Percentiles rank a stretch among this genome's conserved stretches.
These are phyloP conservation scores for Atkinsonella hypoxylon DNA, from an alignment of 2,329 filamentous ascomycete genomes.

Conservation along the genomic window DNA sequence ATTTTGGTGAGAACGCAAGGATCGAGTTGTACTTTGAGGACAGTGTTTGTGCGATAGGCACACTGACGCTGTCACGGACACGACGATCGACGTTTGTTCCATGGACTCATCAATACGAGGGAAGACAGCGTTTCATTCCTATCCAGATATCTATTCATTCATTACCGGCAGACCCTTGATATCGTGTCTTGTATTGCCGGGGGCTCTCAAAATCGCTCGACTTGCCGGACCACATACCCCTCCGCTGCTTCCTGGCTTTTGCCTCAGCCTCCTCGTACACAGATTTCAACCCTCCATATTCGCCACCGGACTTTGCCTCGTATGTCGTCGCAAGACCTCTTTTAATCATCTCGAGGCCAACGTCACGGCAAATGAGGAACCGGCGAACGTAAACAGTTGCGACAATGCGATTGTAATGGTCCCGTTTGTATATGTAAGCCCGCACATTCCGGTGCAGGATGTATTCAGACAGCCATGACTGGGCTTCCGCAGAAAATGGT, in stretches of 20 bases:
- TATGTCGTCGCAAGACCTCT: slow-evolving; percentile 80
- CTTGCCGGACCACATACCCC: slow-evolving; percentile 65
- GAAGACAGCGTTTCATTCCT: neutral
- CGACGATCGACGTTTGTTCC: no score
- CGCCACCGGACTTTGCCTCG: slow-evolving; percentile 79
- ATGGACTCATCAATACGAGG: neutral
- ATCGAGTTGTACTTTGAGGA: no score
- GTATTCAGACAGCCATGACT: slow-evolving; percentile 66
- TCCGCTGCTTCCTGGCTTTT: slow-evolving; percentile 50
- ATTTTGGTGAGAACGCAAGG: no score
- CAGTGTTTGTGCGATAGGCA: no score
- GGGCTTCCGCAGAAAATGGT: slow-evolving; percentile 69
- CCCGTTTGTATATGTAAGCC: slow-evolving; percentile 68
- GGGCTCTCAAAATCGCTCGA: slow-evolving; percentile 64
- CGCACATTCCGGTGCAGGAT: slow-evolving; percentile 63
- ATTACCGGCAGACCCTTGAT: slow-evolving; percentile 13
- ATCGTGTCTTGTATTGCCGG: slow-evolving; percentile 64
- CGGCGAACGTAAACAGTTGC: slow-evolving; percentile 69
- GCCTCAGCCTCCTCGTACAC: slow-evolving; percentile 56
- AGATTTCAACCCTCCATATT: slow-evolving; percentile 65
- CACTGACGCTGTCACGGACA: no score
- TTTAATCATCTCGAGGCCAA: slow-evolving; percentile 83
- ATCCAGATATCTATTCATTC: slow-evolving; percentile 3
- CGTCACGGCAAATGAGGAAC: slow-evolving; percentile 60
- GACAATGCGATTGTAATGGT: slow-evolving; percentile 88